These are phyloP conservation scores for Septoria linicola DNA, from an alignment of 2,329 filamentous ascomycete species.

Conservation along the genomic window DNA sequence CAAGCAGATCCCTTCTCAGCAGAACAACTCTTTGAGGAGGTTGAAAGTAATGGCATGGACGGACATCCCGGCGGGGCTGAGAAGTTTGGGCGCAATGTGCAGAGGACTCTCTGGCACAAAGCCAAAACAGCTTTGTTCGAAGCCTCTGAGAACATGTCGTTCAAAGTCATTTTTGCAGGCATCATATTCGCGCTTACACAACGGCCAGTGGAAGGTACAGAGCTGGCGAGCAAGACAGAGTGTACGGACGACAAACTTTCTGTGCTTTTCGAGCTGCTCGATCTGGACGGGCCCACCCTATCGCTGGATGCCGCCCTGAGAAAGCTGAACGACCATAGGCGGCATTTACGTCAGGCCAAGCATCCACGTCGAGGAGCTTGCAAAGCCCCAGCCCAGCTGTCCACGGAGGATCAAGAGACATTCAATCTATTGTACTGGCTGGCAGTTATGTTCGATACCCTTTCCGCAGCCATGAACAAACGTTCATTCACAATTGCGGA, in stretches of 20 bases:
- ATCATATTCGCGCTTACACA: constrained; percentile 26
- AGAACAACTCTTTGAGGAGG: constrained; percentile 7
- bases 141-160: constrained; percentile 22
- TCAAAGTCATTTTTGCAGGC: constrained; percentile 23
- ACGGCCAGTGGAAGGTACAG: constrained; percentile 13
- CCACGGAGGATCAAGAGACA: constrained; percentile 20
- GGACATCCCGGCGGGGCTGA: constrained; percentile 1
- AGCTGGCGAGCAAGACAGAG: constrained; percentile 1
- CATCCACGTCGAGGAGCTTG: constrained; percentile 1
- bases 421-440: constrained; percentile 25
- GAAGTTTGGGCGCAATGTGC: constrained; percentile 21
- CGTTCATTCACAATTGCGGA: constrained; percentile 21
- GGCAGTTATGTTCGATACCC: constrained; percentile 27
- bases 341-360: constrained; percentile 13
- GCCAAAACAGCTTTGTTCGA: constrained; percentile 18
- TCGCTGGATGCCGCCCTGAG: constrained; percentile 21
- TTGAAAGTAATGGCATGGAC: background rate
- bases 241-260: constrained; percentile 17
- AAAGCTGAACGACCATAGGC: constrained; percentile 22
- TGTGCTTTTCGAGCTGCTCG: constrained; percentile 17
- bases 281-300: constrained; percentile 21
- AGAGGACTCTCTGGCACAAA: constrained; percentile 23
- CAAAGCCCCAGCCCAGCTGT: constrained; percentile 15
- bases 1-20: background rate
- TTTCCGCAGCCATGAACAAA: constrained; percentile 23